Evolutionary conservation across 2,329 filamentous ascomycete genomes (phyloP).

Genomic region (Arthrobotrys pseudoclavata): DNA sequence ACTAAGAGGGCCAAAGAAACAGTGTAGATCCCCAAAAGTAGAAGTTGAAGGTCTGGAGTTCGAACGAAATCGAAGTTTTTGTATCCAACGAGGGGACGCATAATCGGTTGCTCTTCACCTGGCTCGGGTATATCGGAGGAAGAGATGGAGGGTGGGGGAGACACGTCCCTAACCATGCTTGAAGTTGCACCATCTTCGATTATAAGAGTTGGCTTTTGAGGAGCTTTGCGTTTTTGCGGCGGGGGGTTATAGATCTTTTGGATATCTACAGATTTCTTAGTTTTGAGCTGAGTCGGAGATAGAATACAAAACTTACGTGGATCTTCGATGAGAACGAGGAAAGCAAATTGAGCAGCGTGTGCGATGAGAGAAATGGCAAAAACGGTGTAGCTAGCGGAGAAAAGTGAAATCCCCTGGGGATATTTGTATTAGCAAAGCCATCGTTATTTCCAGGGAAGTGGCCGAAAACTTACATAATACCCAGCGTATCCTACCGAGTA

Average conservation of each 20-base stretch:
- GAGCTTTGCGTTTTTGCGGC: slow-evolving; percentile 75
- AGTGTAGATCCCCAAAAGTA: slow-evolving; percentile 74
- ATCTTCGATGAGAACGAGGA: slow-evolving; percentile 91
- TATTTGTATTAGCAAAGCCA: not conserved
- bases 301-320: slow-evolving; percentile 70
- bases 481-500: slow-evolving; percentile 98
- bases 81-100: slow-evolving; percentile 82
- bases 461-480: slow-evolving; percentile 75
- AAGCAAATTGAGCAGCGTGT: slow-evolving; percentile 93
- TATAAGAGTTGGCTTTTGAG: slow-evolving; percentile 59
- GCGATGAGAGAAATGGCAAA: slow-evolving; percentile 96
- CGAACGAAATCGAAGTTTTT: slow-evolving; percentile 77
- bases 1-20: slow-evolving; percentile 80
- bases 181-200: slow-evolving; percentile 65
- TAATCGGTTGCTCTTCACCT: slow-evolving; percentile 65
- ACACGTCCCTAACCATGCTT: slow-evolving; percentile 62
- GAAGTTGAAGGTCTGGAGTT: slow-evolving; percentile 63
- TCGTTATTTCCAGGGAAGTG: not conserved
- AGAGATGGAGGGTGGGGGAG: slow-evolving; percentile 64
- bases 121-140: slow-evolving; percentile 31
- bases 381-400: slow-evolving; percentile 97
- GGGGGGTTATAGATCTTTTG: slow-evolving; percentile 97
- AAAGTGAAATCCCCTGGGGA: slow-evolving; percentile 83
- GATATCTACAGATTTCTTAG: slow-evolving; percentile 72
- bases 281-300: not conserved